A percentile compares a stretch with the other conserved stretches of the same genome.
Conservation (phyloP, 805 yeast genomes). For the Candida ipomoeae region DNA sequence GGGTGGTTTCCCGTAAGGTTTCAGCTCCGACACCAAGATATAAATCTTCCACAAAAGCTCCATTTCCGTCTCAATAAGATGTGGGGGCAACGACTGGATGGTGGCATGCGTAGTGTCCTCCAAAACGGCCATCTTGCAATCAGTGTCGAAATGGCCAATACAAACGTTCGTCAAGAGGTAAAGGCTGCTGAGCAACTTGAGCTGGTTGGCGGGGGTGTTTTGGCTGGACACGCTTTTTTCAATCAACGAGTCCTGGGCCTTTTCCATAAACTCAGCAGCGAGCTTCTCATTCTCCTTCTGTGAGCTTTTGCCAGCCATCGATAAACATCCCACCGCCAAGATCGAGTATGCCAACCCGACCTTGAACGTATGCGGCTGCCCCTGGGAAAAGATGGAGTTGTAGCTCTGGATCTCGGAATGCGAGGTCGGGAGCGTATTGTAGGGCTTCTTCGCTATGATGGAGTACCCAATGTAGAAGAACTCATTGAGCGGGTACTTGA, state of each 20-base stretch:
- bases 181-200: slow-evolving; percentile 24
- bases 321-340: slow-evolving; percentile 41
- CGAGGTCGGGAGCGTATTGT: slow-evolving; percentile 19
- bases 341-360: slow-evolving; percentile 40
- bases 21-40: slow-evolving; percentile 38
- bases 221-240: slow-evolving; percentile 32
- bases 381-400: slow-evolving; percentile 19
- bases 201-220: slow-evolving; percentile 16
- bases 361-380: slow-evolving; percentile 28
- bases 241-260: slow-evolving; percentile 43
- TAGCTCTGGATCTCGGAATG: slow-evolving; percentile 21
- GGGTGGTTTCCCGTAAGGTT: slow-evolving; percentile 25
- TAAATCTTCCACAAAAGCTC: slow-evolving; percentile 48
- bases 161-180: slow-evolving; percentile 43
- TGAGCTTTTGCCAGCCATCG: slow-evolving; percentile 18
- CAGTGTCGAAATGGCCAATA: slow-evolving; percentile 41
- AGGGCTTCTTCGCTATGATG: slow-evolving; percentile 15
- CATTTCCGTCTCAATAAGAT: slow-evolving; percentile 29
- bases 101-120: slow-evolving; percentile 45
- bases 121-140: slow-evolving; percentile 46
- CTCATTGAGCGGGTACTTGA: slow-evolving; percentile 19
- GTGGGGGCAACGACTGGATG: slow-evolving; percentile 31
- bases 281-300: slow-evolving; percentile 26
- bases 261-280: slow-evolving; percentile 36
- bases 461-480: slow-evolving; percentile 32